phyloP scores from a whole-genome alignment of 2,329 filamentous ascomycete species.

The Coniochaeta prunicola region DNA sequence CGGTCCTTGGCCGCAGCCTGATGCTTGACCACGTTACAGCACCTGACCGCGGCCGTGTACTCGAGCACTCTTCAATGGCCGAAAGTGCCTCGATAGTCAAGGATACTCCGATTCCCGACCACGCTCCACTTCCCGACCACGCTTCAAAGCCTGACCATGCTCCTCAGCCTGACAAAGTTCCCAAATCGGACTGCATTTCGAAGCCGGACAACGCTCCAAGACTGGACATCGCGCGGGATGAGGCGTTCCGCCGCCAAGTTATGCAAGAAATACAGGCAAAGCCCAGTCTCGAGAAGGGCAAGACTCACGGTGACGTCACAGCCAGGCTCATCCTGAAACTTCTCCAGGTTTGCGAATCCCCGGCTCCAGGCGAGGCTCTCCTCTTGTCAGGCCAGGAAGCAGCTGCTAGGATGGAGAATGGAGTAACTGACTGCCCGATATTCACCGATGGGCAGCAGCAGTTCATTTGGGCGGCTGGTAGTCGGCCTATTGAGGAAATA shows the following conservation, averaged over 20 bases:
- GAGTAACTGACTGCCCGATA: constrained; percentile 12
- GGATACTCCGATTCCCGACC: background rate
- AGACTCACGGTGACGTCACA: background rate
- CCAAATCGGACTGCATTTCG: too few relatives aligned
- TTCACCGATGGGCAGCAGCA: constrained; percentile 17
- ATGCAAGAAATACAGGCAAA: background rate
- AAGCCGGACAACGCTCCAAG: background rate
- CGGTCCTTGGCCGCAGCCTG: background rate
- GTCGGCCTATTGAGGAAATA: constrained; percentile 17
- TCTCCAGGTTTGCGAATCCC: background rate
- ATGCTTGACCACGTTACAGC: background rate
- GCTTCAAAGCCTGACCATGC: too few relatives aligned
- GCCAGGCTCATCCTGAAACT: background rate
- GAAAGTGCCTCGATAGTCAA: background rate
- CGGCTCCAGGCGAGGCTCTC: constrained; percentile 6
- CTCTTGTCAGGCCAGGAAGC: constrained; percentile 12
- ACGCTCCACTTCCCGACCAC: too few relatives aligned
- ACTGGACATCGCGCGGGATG: background rate
- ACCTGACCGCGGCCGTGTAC: background rate
- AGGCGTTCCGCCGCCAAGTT: background rate
- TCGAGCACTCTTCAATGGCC: too few relatives aligned
- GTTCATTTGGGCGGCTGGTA: constrained; percentile 14
- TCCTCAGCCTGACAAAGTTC: too few relatives aligned
- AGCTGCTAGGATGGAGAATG: constrained; percentile 8
- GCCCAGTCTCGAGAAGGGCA: background rate